A percentile compares a stretch with the other conserved stretches of the same genome.
Conservation (phyloP, 2,329 filamentous ascomycete genomes). For the Ciborinia camelliae region DNA sequence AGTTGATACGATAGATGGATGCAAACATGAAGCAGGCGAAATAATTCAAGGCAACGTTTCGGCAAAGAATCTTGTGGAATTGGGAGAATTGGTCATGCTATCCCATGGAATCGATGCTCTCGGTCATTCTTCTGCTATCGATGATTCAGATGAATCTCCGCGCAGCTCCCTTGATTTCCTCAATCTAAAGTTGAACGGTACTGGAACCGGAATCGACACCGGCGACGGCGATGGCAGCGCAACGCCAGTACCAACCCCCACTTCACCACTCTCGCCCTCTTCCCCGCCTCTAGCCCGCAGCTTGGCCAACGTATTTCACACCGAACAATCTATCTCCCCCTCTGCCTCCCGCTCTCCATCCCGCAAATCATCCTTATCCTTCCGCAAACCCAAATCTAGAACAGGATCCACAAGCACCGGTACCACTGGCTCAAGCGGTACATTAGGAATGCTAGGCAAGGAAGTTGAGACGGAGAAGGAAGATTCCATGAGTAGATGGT, state of each 20-base stretch:
- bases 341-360: constrained; percentile 20
- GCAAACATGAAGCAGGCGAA: constrained; percentile 80
- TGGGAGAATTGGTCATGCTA: constrained; percentile 75
- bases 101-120: constrained; percentile 36
- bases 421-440: constrained; percentile 20
- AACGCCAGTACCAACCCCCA: constrained; percentile 5
- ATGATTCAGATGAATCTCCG: constrained; percentile 22
- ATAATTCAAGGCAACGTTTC: constrained; percentile 73
- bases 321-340: background rate
- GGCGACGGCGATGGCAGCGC: no score
- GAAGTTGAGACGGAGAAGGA: constrained; percentile 40
- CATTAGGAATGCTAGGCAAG: constrained; percentile 21
- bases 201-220: background rate
- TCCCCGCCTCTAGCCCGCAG: constrained; percentile 1
- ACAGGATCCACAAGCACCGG: constrained; percentile 20
- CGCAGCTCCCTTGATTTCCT: background rate
- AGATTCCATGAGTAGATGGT: constrained; percentile 52
- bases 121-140: constrained; percentile 16
- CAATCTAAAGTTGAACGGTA: background rate
- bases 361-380: constrained; percentile 24
- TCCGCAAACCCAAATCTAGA: constrained; percentile 20
- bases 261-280: background rate
- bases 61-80: constrained; percentile 75
- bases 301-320: constrained; percentile 4
- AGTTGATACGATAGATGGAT: constrained; percentile 70